These are phyloP conservation scores for Botrytis aclada DNA, from an alignment of 2,329 filamentous ascomycete genomes.

Conservation along the genomic window DNA sequence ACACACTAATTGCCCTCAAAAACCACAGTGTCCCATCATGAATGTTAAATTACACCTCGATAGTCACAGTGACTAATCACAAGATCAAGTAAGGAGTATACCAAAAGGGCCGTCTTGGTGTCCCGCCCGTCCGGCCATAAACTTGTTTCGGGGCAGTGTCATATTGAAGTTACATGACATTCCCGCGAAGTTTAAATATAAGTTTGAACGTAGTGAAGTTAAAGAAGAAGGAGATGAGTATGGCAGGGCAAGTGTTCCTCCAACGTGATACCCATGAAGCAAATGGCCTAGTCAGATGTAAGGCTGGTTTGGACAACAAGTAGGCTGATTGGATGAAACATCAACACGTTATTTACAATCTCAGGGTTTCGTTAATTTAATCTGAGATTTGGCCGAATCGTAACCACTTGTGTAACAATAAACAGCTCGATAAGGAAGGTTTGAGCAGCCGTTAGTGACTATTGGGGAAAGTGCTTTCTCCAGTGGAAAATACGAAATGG, in stretches of 20 bases:
- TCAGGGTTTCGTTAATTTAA: neutral
- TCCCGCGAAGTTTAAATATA: neutral
- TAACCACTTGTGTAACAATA: neutral
- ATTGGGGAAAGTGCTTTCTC: neutral
- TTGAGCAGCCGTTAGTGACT: neutral
- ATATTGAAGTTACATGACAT: neutral
- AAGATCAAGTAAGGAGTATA: neutral
- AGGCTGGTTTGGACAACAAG: neutral
- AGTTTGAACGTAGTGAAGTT: neutral
- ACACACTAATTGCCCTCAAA: neutral
- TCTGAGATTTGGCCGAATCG: neutral
- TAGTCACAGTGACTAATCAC: neutral
- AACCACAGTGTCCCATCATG: neutral
- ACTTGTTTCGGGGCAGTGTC: neutral
- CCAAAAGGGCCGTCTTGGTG: neutral
- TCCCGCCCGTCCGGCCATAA: neutral
- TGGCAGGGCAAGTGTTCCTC: constrained; percentile 2
- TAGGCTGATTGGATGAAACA: neutral
- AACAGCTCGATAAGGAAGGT: neutral
- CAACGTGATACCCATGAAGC: neutral
- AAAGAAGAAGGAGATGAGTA: neutral
- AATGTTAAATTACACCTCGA: neutral
- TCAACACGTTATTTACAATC: neutral
- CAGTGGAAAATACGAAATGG: neutral
- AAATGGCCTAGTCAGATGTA: neutral